Conservation (phyloP, 306 rosid species). For the Ormosia emarginata region DNA sequence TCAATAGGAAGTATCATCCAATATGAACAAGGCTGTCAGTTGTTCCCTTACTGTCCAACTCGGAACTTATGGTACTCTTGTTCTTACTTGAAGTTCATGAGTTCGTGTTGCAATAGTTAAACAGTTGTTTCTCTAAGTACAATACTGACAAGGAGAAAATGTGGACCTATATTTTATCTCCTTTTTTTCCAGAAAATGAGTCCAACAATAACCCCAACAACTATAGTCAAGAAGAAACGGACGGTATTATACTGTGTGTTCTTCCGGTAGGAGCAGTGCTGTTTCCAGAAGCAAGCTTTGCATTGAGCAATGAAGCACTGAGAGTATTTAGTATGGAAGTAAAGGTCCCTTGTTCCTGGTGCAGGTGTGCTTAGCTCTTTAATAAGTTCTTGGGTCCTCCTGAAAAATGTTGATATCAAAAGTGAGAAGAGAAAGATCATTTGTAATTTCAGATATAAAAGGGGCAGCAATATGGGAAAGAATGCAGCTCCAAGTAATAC, state of each 20-base stretch:
- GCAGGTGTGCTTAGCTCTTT: conserved; percentile 41
- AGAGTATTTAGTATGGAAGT: conserved; percentile 42
- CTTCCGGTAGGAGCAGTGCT: conserved; percentile 50
- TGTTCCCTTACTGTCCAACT: background rate
- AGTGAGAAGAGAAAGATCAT: background rate
- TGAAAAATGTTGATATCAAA: conserved; percentile 23
- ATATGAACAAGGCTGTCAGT: background rate
- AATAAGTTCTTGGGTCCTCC: conserved; percentile 42
- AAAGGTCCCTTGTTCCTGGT: conserved; percentile 40
- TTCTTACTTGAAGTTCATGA: conserved; percentile 11
- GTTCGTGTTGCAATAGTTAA: background rate
- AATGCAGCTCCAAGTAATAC: conserved; percentile 4
- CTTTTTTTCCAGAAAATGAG: conserved; percentile 39
- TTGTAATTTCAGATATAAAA: background rate
- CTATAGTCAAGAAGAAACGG: conserved; percentile 30
- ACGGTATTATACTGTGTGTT: conserved; percentile 41
- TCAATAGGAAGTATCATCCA: background rate
- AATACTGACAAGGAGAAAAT: background rate
- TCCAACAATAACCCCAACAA: conserved; percentile 43
- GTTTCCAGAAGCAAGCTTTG: conserved; percentile 51
- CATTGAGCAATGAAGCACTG: conserved; percentile 38
- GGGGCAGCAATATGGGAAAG: background rate
- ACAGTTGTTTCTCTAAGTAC: background rate
- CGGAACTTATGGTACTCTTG: background rate
- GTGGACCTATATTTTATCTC: conserved; percentile 32